Evolutionary conservation across 768 basidiomycete genomes (phyloP), one percentile per base, ranked within the genome.

Genomic region (Wakefieldia striispora): DNA sequence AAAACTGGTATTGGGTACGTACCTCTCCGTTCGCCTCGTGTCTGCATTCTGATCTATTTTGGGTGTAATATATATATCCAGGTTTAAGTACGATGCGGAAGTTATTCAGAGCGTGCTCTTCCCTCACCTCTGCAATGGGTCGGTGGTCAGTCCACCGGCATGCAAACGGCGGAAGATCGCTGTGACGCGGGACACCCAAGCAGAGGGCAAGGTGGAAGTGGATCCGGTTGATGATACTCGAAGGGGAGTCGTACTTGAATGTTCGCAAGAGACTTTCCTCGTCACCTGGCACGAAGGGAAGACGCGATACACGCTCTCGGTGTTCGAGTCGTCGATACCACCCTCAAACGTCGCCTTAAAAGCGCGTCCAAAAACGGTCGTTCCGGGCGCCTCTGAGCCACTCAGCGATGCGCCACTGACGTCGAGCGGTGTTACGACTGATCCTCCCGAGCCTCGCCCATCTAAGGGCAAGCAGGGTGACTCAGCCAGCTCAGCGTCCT

Each of bases 1-100:
- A 71, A 70, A 47, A 55, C 72, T 20, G 70, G 72, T 41, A 54
- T 74, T 55, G 79, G 78, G 81, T 82, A 54, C 16, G 75, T 69
- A 23, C 36, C 19, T 19, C 43, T 33, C 56, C 34, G 34, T 4
- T 44, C 11, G 16, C 10, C 34, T 51, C 17, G 40, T 40, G 11
- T 45, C 35, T 45, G 24, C 41, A 21, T 31, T 19, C 31, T 45
- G 41, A 40, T 41, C n/a, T 13, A 34, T 33, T 21, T 26, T 35
- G 21, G 37, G 20, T 37, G 31, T 26, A 12, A 19, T 40, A 26
- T 24, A 10, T 19, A n/a, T n/a, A n/a, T n/a, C 36, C 34, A 83
- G 81, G 45, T 83, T 76, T 50, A 81, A 82, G 63, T 83, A 81
- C 51, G 68, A 76, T 8, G 74, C 79, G 0, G 58, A 59, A 5